Base-by-base conservation (phyloP, 148 eudicot genomes). In the Fagopyrum esculentum region DNA sequence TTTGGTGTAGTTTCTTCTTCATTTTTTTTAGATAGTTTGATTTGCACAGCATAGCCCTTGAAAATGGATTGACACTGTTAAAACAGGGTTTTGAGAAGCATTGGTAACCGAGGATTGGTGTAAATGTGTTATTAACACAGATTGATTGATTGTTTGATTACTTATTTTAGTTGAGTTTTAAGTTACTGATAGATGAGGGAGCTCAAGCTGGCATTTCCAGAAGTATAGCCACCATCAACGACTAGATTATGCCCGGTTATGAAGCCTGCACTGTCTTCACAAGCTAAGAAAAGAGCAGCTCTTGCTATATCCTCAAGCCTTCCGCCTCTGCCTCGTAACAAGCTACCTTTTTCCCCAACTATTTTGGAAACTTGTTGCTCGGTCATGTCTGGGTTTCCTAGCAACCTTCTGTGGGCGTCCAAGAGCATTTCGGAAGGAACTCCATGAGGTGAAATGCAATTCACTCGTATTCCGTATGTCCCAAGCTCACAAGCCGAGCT, bases 371-470 rank as follows among this genome's bases (percentile, higher is more conserved):
- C 91, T 47, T 89, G 89, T 26, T 90, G 87, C 0, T 75, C 17
- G 35, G 66, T 77, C 61, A 88, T 47, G 51, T 85, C 82, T 7
- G 60, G 26, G 17, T 68, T 77, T 40, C 80, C 78, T 0, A 81
- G 73, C 12, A 78, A 76, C 70, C 69, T 80, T 22, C 87, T 19
- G 71, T 60, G 86, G 1, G 85, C 91, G 44, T 71, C 70, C 43
- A 91, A 46, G 5, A 94, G 91, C 91, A 94, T 86, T 73, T 89
- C 91, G 0, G 98, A 77, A 4, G 95, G 88, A 13, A 91, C 98
- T 0, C 92, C 97, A 29, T 89, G 96, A 4, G 98, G 96, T 4
- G 89, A 85, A 19, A 95, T 85, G 57, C 97, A 92, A 69, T 92
- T 95, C 15, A 95, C 97, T 10, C 98, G 80, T 2, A 92, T 92